Conservation (phyloP, 2,329 filamentous ascomycete species). For the Lecanoromycetidae sp. region DNA sequence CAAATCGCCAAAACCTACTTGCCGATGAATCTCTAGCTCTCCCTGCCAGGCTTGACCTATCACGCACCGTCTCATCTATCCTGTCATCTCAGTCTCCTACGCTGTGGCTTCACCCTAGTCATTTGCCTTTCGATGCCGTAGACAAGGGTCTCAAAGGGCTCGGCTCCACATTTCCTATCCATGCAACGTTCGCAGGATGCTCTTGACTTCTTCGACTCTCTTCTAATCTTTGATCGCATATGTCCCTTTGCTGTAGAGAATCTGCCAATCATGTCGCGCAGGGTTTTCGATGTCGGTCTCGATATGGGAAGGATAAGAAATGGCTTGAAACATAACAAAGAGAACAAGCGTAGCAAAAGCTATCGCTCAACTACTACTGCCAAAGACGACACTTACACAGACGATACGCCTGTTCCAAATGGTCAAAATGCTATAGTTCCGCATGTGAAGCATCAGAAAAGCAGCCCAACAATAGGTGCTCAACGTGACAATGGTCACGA, state of each 20-base stretch:
- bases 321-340: constrained; percentile 11
- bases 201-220: constrained; percentile 16
- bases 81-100: constrained; percentile 8
- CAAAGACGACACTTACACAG: not conserved
- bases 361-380: not conserved
- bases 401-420: constrained; percentile 1
- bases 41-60: not conserved
- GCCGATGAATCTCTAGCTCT: not conserved
- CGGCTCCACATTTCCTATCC: not conserved
- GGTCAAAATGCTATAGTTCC: constrained; percentile 10
- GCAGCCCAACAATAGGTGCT: constrained; percentile 4
- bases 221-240: constrained; percentile 17
- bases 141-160: not conserved
- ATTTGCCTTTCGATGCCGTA: constrained; percentile 5
- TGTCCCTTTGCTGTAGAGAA: constrained; percentile 14
- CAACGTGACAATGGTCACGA: not conserved
- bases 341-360: constrained; percentile 14
- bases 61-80: not conserved
- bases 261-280: constrained; percentile 17
- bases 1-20: not conserved
- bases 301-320: constrained; percentile 16
- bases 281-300: constrained; percentile 18
- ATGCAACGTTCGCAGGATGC: constrained; percentile 16
- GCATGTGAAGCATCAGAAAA: constrained; percentile 8
- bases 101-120: not conserved